Percentiles rank a stretch among this genome's conserved stretches.
phyloP scores from a whole-genome alignment of 345 rosid genomes.

The Pugionium dolabratum region DNA sequence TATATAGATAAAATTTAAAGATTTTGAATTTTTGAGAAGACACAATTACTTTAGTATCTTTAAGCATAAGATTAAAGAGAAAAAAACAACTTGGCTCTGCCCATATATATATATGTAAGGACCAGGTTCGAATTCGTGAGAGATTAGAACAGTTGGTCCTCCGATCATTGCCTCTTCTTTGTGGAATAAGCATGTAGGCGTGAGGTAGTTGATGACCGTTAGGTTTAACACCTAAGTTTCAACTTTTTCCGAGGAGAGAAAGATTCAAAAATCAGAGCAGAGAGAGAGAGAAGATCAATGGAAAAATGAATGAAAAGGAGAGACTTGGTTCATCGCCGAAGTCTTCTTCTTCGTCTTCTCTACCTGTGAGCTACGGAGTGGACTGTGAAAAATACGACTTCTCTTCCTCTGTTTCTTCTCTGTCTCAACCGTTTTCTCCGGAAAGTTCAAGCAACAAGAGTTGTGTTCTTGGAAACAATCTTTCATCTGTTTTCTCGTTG shows the following conservation, averaged over 20 bases:
- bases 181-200: constrained; percentile 1
- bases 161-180: background rate
- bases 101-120: background rate
- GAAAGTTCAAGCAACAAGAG: constrained; percentile 30
- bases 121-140: background rate
- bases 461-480: constrained; percentile 18
- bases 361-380: constrained; percentile 40
- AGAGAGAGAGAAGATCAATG: constrained; percentile 10
- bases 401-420: constrained; percentile 35
- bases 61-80: too few species aligned
- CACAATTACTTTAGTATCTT: too few species aligned
- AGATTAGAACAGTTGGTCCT: constrained; percentile 3
- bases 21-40: too few species aligned
- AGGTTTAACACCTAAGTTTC: constrained; percentile 39
- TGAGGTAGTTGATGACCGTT: constrained; percentile 37
- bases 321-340: constrained; percentile 18
- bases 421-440: constrained; percentile 33
- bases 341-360: constrained; percentile 34
- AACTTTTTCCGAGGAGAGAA: constrained; percentile 8
- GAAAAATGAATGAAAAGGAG: constrained; percentile 31
- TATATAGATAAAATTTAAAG: too few species aligned
- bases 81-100: too few species aligned
- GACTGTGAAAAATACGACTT: constrained; percentile 33
- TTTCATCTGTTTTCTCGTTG: constrained; percentile 25
- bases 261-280: background rate